phyloP scores from a whole-genome alignment of 2,329 filamentous ascomycete species.

The Paracamarosporium sp. region DNA sequence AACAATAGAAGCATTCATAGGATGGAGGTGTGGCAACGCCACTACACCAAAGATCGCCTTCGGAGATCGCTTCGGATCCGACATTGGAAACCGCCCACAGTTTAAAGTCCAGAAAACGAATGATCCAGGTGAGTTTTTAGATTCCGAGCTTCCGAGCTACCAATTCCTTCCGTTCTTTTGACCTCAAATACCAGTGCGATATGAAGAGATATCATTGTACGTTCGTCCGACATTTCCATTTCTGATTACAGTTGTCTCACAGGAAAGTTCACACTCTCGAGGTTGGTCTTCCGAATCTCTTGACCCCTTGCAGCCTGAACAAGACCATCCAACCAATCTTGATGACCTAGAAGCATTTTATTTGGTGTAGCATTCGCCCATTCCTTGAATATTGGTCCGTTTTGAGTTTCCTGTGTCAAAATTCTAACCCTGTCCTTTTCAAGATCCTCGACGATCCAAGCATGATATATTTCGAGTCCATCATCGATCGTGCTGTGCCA shows the following conservation, averaged over 20 bases:
- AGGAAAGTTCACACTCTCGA: slow-evolving; percentile 24
- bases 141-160: background rate
- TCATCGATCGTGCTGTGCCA: slow-evolving; percentile 28
- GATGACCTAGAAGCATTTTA: slow-evolving; percentile 45
- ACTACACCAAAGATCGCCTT: background rate
- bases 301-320: slow-evolving; percentile 31
- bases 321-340: slow-evolving; percentile 47
- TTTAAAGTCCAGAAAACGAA: background rate
- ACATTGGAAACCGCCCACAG: background rate
- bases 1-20: background rate
- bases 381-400: slow-evolving; percentile 34
- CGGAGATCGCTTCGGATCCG: slow-evolving; percentile 2
- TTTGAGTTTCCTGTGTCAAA: slow-evolving; percentile 46
- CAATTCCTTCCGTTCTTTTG: background rate
- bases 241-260: background rate
- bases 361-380: slow-evolving; percentile 39
- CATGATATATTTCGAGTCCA: slow-evolving; percentile 43
- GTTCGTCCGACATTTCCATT: background rate
- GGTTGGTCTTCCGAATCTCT: slow-evolving; percentile 23
- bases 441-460: slow-evolving; percentile 45
- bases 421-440: slow-evolving; percentile 38
- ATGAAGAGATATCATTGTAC: too few relatives aligned
- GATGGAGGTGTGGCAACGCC: background rate
- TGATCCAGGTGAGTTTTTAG: background rate
- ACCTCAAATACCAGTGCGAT: background rate